These are phyloP conservation scores for Globisporangium parvum DNA, from an alignment of 352 stramenopile species.

Conservation along the genomic window DNA sequence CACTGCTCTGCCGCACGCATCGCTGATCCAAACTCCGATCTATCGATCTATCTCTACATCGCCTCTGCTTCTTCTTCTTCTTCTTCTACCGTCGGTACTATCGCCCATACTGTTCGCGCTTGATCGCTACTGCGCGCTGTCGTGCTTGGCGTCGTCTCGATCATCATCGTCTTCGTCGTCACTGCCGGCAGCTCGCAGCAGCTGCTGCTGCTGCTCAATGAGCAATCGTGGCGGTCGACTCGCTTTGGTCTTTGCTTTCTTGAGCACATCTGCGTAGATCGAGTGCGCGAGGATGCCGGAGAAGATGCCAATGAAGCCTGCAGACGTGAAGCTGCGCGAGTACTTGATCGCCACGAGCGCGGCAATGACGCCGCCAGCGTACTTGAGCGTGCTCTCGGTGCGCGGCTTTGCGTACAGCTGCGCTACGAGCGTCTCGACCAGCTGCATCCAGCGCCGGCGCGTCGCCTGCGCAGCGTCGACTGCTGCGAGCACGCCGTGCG, in stretches of 20 bases:
- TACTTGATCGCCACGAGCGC: constrained; percentile 55
- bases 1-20: constrained; percentile 1
- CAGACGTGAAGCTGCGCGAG: constrained; percentile 51
- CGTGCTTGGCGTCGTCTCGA: neutral
- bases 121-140: neutral
- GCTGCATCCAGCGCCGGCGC: constrained; percentile 17
- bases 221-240: neutral
- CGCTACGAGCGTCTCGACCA: constrained; percentile 16
- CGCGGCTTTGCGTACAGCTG: constrained; percentile 23
- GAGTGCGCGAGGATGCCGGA: constrained; percentile 65
- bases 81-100: neutral
- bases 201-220: constrained; percentile 8
- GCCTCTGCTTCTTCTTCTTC: neutral
- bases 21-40: neutral
- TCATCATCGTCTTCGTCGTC: neutral
- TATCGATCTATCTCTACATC: neutral
- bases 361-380: constrained; percentile 48
- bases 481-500: constrained; percentile 9
- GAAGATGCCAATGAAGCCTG: constrained; percentile 49
- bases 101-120: neutral
- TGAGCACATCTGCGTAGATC: constrained; percentile 64
- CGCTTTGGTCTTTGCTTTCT: constrained; percentile 14
- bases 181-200: neutral
- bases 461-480: constrained; percentile 15
- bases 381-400: constrained; percentile 53